Evolutionary conservation across 2,329 filamentous ascomycete genomes (phyloP), one percentile per base, ranked within the genome.

Genomic region (Talaromyces sp.): DNA sequence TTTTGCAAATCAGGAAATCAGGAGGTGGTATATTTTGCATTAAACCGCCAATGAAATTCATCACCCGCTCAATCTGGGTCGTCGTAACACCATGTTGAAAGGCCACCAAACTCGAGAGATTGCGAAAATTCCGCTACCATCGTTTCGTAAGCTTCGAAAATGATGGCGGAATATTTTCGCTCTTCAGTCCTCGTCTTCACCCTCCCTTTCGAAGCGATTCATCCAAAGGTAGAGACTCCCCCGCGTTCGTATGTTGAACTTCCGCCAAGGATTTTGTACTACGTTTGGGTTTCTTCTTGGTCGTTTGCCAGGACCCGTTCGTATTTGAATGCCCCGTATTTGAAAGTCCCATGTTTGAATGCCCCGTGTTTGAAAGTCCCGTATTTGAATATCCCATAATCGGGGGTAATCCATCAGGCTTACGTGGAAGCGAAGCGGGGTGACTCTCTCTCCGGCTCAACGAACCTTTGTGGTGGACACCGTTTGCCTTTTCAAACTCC

Each of bases 171-270:
- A n/a, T 31, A 18, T 27, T 27, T 31, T 40, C 23, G 16, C 6
- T 14, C 18, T 23, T 47, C 42, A 12, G 18, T 23, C 18, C 40
- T 57, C 34, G 12, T 61, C 51, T 61, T 78, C 71, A 81, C 31
- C 78, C 78, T 23, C 78, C 78, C 68, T 81, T 81, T 59, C 78
- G 72, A 67, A 79, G 63, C 14, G 76, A 75, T 60, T 78, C 78
- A 63, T 80, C 77, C 14, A 69, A 69, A 33, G 78, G 77, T 10
- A 78, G 67, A 8, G 74, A 70, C 62, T 80, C 78, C 1, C 69
- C 71, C 5, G 72, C 70, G 47, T 68, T 66, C 16, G 61, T 23
- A 18, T 66, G 57, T 30, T 69, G 68, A 34, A 68, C 62, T 18
- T 78, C 76, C 10, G 67, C 68, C 31, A 73, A 68, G 5, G 70